phyloP scores from a whole-genome alignment of 192 early-diverging fungal species.

The Glomus cerebriforme region DNA sequence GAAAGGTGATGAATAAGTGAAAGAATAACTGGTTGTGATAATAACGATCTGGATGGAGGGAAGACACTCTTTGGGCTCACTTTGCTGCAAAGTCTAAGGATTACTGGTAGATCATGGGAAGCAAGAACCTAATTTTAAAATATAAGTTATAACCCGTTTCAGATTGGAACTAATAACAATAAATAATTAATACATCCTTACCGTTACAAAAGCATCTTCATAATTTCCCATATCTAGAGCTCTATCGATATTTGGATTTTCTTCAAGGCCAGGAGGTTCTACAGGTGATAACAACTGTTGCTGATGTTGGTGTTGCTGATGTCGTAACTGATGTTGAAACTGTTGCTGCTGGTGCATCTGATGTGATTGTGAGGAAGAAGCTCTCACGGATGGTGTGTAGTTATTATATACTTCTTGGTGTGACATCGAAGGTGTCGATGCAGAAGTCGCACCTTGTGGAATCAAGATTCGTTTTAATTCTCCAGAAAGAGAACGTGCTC shows the following conservation, averaged over 20 bases:
- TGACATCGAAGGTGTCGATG: background rate
- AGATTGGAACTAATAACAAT: background rate
- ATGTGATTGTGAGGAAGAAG: slow-evolving; percentile 1
- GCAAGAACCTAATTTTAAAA: slow-evolving; percentile 38
- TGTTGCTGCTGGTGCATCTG: slow-evolving; percentile 7
- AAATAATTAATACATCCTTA: slow-evolving; percentile 1
- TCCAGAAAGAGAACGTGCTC: slow-evolving; percentile 32
- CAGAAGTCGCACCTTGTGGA: background rate
- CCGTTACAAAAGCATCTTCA: slow-evolving; percentile 38
- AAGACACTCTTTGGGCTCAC: slow-evolving; percentile 43
- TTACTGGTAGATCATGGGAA: slow-evolving; percentile 37
- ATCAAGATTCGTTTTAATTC: slow-evolving; percentile 33
- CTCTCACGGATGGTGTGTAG: slow-evolving; percentile 10
- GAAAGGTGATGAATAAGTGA: slow-evolving; percentile 48
- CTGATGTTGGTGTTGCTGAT: background rate
- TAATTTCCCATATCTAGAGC: slow-evolving; percentile 7
- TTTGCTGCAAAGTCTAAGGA: slow-evolving; percentile 43
- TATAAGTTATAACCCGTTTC: background rate
- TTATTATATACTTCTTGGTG: slow-evolving; percentile 16
- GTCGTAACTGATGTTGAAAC: background rate
- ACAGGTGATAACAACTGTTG: slow-evolving; percentile 24
- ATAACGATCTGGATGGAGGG: slow-evolving; percentile 24
- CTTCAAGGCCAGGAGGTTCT: slow-evolving; percentile 39
- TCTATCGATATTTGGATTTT: slow-evolving; percentile 30
- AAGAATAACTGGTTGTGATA: slow-evolving; percentile 49